Conservation (phyloP, 257 asterid species). For the Paulownia fortunei region DNA sequence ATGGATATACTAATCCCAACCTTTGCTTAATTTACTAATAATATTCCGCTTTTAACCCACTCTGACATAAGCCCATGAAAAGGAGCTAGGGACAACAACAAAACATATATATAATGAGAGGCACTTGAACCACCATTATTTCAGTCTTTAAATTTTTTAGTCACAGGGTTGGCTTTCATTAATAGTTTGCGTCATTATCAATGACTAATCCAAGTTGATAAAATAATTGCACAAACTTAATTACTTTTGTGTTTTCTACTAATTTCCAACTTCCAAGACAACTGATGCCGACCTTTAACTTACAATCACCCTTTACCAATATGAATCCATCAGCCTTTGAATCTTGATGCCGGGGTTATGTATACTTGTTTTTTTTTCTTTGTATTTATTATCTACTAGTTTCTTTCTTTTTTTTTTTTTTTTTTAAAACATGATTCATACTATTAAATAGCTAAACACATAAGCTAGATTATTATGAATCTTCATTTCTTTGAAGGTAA, state of each 20-base stretch:
- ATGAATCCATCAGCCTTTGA: background rate
- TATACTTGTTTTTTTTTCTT: background rate
- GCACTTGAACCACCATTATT: background rate
- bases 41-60: background rate
- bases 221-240: slow-evolving; percentile 22
- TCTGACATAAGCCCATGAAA: slow-evolving; percentile 45
- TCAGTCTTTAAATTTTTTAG: background rate
- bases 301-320: slow-evolving; percentile 13
- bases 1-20: slow-evolving; percentile 4
- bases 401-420: background rate
- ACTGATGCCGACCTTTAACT: slow-evolving; percentile 20
- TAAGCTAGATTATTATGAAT: background rate
- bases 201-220: slow-evolving; percentile 42
- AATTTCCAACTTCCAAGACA: background rate
- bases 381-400: background rate
- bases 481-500: background rate
- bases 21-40: background rate
- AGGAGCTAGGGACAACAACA: slow-evolving; percentile 34
- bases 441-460: background rate
- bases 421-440: background rate
- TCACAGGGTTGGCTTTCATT: slow-evolving; percentile 24
- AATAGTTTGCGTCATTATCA: slow-evolving; percentile 35
- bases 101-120: background rate
- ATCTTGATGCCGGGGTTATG: slow-evolving; percentile 3
- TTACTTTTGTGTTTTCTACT: slow-evolving; percentile 44